These are phyloP conservation scores for Acanthochlamys bracteata DNA, from an alignment of 106 monocot species.

Conservation along the genomic window DNA sequence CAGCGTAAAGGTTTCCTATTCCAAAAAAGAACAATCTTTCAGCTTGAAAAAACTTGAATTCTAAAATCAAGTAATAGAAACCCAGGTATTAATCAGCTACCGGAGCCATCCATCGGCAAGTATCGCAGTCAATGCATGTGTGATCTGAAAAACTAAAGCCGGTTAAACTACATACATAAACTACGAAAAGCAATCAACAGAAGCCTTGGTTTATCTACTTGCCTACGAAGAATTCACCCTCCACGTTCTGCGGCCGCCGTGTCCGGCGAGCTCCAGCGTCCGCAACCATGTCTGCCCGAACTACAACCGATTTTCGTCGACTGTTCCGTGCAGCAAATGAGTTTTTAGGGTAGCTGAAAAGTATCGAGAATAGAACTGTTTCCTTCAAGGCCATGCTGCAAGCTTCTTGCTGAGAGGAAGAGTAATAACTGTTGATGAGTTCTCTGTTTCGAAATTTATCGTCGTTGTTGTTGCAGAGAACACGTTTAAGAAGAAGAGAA, in stretches of 20 bases:
- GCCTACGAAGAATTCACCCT: slow-evolving; percentile 36
- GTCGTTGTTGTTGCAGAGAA: too few relatives aligned
- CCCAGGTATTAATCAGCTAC: slow-evolving; percentile 11
- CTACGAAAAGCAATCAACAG: too few relatives aligned
- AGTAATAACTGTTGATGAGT: too few relatives aligned
- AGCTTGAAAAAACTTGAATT: neutral
- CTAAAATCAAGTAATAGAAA: neutral
- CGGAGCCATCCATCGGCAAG: slow-evolving; percentile 65
- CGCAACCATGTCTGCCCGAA: too few relatives aligned
- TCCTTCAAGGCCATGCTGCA: slow-evolving; percentile 14
- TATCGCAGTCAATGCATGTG: slow-evolving; percentile 48
- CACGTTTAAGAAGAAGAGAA: too few relatives aligned
- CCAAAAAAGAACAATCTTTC: neutral
- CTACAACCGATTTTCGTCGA: too few relatives aligned
- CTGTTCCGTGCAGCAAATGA: too few relatives aligned
- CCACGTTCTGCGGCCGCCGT: slow-evolving; percentile 28
- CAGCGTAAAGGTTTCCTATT: slow-evolving; percentile 28
- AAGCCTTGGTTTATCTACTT: neutral
- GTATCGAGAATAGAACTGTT: slow-evolving; percentile 8
- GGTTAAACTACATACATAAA: neutral
- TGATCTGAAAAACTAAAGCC: slow-evolving; percentile 16
- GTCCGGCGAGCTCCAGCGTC: neutral
- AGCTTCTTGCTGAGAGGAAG: too few relatives aligned
- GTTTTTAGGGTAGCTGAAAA: too few relatives aligned
- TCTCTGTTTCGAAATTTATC: too few relatives aligned